A percentile compares a stretch with the other conserved stretches of the same genome.
Conservation (phyloP, 768 basidiomycete species). For the Tylopilus vinaceipallidus region DNA sequence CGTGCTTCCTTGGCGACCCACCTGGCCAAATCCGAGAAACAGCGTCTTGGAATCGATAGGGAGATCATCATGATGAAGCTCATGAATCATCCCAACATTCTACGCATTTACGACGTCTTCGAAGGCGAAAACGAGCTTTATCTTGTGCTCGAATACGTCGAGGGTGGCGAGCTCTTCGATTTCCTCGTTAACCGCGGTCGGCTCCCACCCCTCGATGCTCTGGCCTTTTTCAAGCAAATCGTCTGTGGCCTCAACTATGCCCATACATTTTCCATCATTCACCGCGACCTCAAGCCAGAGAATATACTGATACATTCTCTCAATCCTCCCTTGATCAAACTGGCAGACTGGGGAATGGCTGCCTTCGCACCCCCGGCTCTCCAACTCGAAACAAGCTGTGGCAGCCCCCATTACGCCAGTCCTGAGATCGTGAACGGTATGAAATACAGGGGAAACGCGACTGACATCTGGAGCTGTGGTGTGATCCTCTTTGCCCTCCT, state of each 20-base stretch:
- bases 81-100: constrained; percentile 96
- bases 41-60: constrained; percentile 82
- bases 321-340: constrained; percentile 82
- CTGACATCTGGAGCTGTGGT: constrained; percentile 97
- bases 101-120: constrained; percentile 94
- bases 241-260: constrained; percentile 95
- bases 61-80: constrained; percentile 99
- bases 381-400: constrained; percentile 91
- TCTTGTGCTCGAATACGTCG: constrained; percentile 91
- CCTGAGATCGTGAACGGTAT: constrained; percentile 94
- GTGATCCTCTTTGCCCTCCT: constrained; percentile 90
- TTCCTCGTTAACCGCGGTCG: constrained; percentile 89
- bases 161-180: constrained; percentile 96
- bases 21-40: constrained; percentile 74
- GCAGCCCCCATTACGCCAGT: constrained; percentile 94
- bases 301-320: constrained; percentile 90
- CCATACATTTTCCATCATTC: constrained; percentile 95
- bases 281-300: constrained; percentile 97
- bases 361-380: constrained; percentile 85
- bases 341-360: constrained; percentile 99
- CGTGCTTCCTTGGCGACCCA: constrained; percentile 65
- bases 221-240: constrained; percentile 93
- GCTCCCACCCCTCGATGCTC: constrained; percentile 76
- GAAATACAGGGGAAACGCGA: constrained; percentile 84
- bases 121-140: constrained; percentile 90